Percentiles rank a stretch among this genome's conserved stretches.
phyloP scores from a whole-genome alignment of 352 stramenopile species.

The Pythium insidiosum region DNA sequence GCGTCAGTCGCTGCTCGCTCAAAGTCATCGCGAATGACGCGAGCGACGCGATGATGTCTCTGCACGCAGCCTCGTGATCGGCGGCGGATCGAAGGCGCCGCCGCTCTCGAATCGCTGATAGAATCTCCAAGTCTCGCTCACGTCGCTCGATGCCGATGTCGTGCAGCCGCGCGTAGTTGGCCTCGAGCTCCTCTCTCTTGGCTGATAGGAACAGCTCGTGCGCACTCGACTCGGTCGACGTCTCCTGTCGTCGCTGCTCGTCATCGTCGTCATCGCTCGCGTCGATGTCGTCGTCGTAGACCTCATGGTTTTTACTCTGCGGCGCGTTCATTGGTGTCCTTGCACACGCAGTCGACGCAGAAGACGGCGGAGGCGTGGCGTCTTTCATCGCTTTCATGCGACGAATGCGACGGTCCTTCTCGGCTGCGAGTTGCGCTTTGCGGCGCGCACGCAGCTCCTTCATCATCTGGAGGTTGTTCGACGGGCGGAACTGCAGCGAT shows the following conservation, averaged over 20 bases:
- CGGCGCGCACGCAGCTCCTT: constrained; percentile 64
- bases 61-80: too few relatives aligned
- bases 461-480: constrained; percentile 82
- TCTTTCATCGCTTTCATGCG: constrained; percentile 33
- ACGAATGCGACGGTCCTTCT: constrained; percentile 54
- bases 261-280: constrained; percentile 6
- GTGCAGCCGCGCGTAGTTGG: constrained; percentile 33
- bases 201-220: constrained; percentile 31
- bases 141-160: constrained; percentile 23
- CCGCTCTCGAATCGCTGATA: too few relatives aligned
- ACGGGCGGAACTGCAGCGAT: constrained; percentile 52
- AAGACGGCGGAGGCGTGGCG: too few relatives aligned
- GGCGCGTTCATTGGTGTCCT: constrained; percentile 1
- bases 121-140: constrained; percentile 25
- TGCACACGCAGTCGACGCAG: too few relatives aligned
- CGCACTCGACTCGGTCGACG: too few relatives aligned
- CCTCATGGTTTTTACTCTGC: too few relatives aligned
- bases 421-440: constrained; percentile 51
- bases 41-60: too few relatives aligned
- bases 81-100: constrained; percentile 23
- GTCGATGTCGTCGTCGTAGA: not conserved
- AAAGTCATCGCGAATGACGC: too few relatives aligned
- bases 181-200: constrained; percentile 34
- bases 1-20: too few relatives aligned
- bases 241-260: too few relatives aligned